Evolutionary conservation across 805 yeast genomes (phyloP).

Genomic region (Pichia californica): DNA sequence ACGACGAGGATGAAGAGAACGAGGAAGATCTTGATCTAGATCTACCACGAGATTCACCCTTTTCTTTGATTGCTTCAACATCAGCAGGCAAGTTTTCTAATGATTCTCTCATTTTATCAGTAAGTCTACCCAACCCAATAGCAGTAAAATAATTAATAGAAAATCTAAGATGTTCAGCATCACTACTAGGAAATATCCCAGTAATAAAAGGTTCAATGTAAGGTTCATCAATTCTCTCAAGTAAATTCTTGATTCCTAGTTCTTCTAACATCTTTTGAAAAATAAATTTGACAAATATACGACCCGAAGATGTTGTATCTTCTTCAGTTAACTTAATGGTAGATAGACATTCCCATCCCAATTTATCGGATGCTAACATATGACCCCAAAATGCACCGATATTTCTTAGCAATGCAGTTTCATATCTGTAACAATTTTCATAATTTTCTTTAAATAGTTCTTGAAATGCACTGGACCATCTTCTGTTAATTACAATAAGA

Average conservation of each 20-base stretch:
- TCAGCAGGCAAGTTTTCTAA: conserved; percentile 21
- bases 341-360: conserved; percentile 58
- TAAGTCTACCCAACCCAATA: conserved; percentile 76
- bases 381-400: conserved; percentile 86
- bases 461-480: conserved; percentile 55
- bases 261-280: conserved; percentile 77
- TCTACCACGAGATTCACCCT: conserved; percentile 4
- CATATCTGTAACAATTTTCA: conserved; percentile 54
- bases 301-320: conserved; percentile 69
- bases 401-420: conserved; percentile 67
- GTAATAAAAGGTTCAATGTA: conserved; percentile 40
- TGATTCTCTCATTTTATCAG: conserved; percentile 69
- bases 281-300: conserved; percentile 76
- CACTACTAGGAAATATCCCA: conserved; percentile 62
- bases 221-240: conserved; percentile 44
- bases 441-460: conserved; percentile 52
- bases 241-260: conserved; percentile 51
- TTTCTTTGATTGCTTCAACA: conserved; percentile 13
- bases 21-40: conserved; percentile 13
- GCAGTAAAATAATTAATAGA: conserved; percentile 91
- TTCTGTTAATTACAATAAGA: conserved; percentile 41
- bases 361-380: conserved; percentile 59
- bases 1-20: conserved; percentile 18
- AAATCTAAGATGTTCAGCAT: conserved; percentile 53
- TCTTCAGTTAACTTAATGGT: conserved; percentile 56